phyloP scores from a whole-genome alignment of 208 protist genomes.

The Naegleria lovaniensis region DNA sequence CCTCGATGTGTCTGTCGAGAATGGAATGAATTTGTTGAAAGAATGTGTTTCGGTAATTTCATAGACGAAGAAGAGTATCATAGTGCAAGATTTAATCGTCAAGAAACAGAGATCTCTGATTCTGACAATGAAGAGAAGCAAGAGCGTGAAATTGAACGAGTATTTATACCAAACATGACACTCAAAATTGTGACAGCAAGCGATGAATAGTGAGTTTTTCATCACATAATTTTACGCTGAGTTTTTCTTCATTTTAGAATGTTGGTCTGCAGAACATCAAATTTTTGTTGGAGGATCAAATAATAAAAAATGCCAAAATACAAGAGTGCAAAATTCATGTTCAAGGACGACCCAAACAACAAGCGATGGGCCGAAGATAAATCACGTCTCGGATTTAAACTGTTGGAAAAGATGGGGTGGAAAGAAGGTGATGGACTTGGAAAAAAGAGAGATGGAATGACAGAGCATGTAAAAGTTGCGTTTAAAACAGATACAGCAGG shows the following conservation, averaged over 20 bases:
- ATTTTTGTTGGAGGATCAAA: not conserved
- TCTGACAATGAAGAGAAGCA: not conserved
- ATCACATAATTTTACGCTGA: too few relatives aligned
- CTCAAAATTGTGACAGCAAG: not conserved
- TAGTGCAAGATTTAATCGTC: not conserved
- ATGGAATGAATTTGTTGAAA: not conserved
- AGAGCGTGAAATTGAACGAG: not conserved
- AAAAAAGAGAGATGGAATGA: constrained; percentile 65
- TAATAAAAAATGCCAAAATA: not conserved
- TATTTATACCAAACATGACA: not conserved
- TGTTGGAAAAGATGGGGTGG: constrained; percentile 81
- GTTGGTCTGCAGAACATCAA: too few relatives aligned
- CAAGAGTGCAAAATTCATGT: not conserved
- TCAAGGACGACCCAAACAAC: constrained; percentile 64
- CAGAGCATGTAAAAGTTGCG: constrained; percentile 70
- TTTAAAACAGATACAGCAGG: constrained; percentile 75
- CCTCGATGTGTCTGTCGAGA: not conserved
- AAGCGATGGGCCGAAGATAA: constrained; percentile 67
- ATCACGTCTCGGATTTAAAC: constrained; percentile 65
- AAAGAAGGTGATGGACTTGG: constrained; percentile 73
- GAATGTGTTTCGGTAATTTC: not conserved
- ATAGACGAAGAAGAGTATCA: not conserved
- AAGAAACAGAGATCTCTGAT: too few relatives aligned
- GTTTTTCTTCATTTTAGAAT: too few relatives aligned
- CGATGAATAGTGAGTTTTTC: too few relatives aligned